Evolutionary conservation across 1,139 yeast species (phyloP).

Genomic region (Pichia inconspicua): DNA sequence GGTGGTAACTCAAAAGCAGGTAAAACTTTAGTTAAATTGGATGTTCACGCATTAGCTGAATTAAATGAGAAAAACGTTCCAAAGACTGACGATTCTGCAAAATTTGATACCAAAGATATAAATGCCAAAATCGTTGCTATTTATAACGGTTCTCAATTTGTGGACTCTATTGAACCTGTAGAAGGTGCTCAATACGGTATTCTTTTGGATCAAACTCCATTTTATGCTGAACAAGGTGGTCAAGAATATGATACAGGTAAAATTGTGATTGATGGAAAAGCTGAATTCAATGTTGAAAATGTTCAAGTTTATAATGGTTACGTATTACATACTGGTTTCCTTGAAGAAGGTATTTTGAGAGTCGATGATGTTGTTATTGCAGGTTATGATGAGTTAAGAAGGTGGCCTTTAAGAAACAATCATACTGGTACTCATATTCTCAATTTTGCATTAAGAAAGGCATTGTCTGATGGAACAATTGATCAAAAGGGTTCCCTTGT

Average conservation of each 20-base stretch:
- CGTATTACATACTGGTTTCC: slow-evolving; percentile 85
- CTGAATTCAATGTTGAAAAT: slow-evolving; percentile 84
- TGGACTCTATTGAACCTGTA: slow-evolving; percentile 32
- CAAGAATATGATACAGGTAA: slow-evolving; percentile 95
- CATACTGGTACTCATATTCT: slow-evolving; percentile 97
- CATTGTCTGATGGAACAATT: slow-evolving; percentile 67
- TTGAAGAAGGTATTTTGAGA: slow-evolving; percentile 64
- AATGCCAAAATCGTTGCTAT: slow-evolving; percentile 62
- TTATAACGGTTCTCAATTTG: slow-evolving; percentile 50
- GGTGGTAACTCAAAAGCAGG: slow-evolving; percentile 57
- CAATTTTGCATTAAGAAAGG: slow-evolving; percentile 80
- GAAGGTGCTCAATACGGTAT: slow-evolving; percentile 61
- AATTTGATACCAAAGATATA: slow-evolving; percentile 60
- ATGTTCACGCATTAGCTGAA: slow-evolving; percentile 78
- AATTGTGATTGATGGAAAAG: slow-evolving; percentile 76
- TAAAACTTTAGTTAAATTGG: slow-evolving; percentile 62
- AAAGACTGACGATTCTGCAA: slow-evolving; percentile 74
- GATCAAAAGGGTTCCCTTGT: slow-evolving; percentile 97
- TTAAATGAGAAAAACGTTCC: slow-evolving; percentile 55
- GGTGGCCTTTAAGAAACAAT: slow-evolving; percentile 95
- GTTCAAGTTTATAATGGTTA: slow-evolving; percentile 92
- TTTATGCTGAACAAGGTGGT: slow-evolving; percentile 99
- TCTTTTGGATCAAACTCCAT: slow-evolving; percentile 80
- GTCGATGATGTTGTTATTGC: slow-evolving; percentile 72
- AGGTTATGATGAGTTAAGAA: slow-evolving; percentile 83